Conservation (phyloP, 2,329 filamentous ascomycete genomes). For the Annulohypoxylon truncatum region DNA sequence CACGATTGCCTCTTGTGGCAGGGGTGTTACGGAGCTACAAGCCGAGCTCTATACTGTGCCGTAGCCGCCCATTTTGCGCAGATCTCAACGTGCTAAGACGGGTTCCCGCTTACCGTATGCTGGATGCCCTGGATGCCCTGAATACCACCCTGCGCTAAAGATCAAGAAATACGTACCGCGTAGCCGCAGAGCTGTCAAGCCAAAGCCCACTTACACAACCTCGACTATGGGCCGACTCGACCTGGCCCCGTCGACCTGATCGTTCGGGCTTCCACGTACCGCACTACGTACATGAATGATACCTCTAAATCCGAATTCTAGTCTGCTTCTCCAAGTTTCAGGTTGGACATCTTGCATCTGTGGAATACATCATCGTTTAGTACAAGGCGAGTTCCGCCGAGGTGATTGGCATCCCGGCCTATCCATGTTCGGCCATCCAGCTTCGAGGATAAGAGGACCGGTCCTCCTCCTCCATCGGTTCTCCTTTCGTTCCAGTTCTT, state of each 20-base stretch:
- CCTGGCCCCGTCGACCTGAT: slow-evolving; percentile 34
- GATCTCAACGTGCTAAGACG: slow-evolving; percentile 22
- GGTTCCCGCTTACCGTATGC: slow-evolving; percentile 6
- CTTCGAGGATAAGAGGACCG: slow-evolving; percentile 51
- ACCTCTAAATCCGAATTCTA: slow-evolving; percentile 38
- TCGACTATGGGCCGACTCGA: slow-evolving; percentile 31
- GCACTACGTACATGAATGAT: slow-evolving; percentile 36
- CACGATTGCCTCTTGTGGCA: slow-evolving; percentile 23
- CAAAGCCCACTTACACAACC: slow-evolving; percentile 31
- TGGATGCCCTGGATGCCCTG: not conserved
- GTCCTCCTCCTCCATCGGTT: slow-evolving; percentile 42
- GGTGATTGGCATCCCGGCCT: slow-evolving; percentile 47
- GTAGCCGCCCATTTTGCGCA: slow-evolving; percentile 20
- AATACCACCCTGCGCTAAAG: slow-evolving; percentile 16
- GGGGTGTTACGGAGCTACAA: slow-evolving; percentile 7
- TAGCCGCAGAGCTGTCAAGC: slow-evolving; percentile 26
- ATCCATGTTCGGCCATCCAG: slow-evolving; percentile 43
- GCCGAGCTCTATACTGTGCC: slow-evolving; percentile 19
- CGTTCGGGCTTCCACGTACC: slow-evolving; percentile 40
- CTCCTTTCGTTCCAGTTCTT: slow-evolving; percentile 45
- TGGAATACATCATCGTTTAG: slow-evolving; percentile 42
- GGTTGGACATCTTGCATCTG: slow-evolving; percentile 44
- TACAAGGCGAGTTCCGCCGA: slow-evolving; percentile 37
- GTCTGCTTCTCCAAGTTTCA: slow-evolving; percentile 50
- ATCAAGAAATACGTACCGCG: slow-evolving; percentile 39